Base-by-base conservation (phyloP, 129 eudicot genomes). In the Escallonia herrerae region DNA sequence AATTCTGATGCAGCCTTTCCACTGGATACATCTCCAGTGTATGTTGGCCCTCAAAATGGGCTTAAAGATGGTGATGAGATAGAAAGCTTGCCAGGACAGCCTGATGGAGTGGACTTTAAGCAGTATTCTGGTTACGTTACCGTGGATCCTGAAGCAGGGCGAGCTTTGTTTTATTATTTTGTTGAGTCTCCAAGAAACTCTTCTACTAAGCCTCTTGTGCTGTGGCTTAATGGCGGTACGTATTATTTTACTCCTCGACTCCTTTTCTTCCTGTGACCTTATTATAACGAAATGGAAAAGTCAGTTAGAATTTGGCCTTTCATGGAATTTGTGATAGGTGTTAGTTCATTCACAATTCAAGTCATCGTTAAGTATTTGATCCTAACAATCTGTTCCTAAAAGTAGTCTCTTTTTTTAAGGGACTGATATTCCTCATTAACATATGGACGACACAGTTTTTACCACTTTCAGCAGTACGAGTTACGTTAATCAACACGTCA, bases 71-170 rank as follows among this genome's bases (percentile, higher is more conserved):
- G 84, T 40, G 82, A 81, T 66, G 75, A 43, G 70, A 78, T 84
- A 39, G 57, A 43, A 4, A 45, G 44, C 52, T 73, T 84, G 72
- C 84, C 80, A 37, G 85, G 85, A 38, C 89, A 83, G 33, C 89
- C 89, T 37, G 40, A 66, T 40, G 58, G 49, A 37, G 82, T 63
- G 50, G 64, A 77, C 53, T 77, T 84, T 58, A 74, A 74, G 62
- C 84, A 84, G 8, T 84, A 80, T 62, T 58, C 81, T 40, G 86
- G 90, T 10, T 84, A 84, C 65, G 80, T 84, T 12, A 74, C 83
- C 3, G 81, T 84, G 5, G 79, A 81, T 51, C 68, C 75, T 3
- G 14, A 58, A 13, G 79, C 86, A 22, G 86, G 86, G 42, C 49
- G 79, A 46, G 81, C 90, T 0, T 54, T 84, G 64, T 84, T 84